These are phyloP conservation scores for Irpex lacteus DNA, from an alignment of 1,284 basidiomycete species.

Conservation along the genomic window DNA sequence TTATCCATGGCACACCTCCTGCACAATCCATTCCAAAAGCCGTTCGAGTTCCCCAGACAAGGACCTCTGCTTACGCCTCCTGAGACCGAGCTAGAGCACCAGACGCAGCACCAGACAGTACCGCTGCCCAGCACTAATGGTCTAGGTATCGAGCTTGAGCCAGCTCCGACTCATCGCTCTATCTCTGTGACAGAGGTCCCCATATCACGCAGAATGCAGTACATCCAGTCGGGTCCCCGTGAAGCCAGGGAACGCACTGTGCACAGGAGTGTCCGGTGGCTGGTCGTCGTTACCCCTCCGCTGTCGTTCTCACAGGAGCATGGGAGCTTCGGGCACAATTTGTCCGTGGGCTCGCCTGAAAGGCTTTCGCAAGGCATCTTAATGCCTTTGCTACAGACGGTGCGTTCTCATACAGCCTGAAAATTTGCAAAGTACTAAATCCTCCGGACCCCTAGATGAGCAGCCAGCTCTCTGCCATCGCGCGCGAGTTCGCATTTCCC, in stretches of 20 bases:
- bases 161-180: slow-evolving; percentile 19
- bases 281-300: slow-evolving; percentile 70
- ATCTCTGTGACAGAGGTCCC: slow-evolving; percentile 17
- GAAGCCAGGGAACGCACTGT: slow-evolving; percentile 46
- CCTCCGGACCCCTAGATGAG: slow-evolving; percentile 49
- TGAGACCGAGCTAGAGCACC: slow-evolving; percentile 47
- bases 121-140: slow-evolving; percentile 11
- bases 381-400: slow-evolving; percentile 74
- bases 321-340: slow-evolving; percentile 55
- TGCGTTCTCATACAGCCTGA: slow-evolving; percentile 33
- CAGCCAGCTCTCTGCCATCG: slow-evolving; percentile 71
- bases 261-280: slow-evolving; percentile 48
- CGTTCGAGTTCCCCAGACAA: slow-evolving; percentile 45
- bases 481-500: slow-evolving; percentile 77
- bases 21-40: slow-evolving; percentile 45
- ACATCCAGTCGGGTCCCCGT: slow-evolving; percentile 50
- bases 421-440: slow-evolving; percentile 1
- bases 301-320: slow-evolving; percentile 55
- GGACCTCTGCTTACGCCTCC: slow-evolving; percentile 47
- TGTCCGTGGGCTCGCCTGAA: slow-evolving; percentile 57
- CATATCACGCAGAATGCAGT: slow-evolving; percentile 49
- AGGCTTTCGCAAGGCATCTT: slow-evolving; percentile 66
- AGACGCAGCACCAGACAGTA: slow-evolving; percentile 9
- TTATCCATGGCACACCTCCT: slow-evolving; percentile 46
- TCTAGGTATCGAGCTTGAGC: slow-evolving; percentile 23